Conservation (phyloP, 2,329 filamentous ascomycete species). For the Cladophialophora bantiana region DNA sequence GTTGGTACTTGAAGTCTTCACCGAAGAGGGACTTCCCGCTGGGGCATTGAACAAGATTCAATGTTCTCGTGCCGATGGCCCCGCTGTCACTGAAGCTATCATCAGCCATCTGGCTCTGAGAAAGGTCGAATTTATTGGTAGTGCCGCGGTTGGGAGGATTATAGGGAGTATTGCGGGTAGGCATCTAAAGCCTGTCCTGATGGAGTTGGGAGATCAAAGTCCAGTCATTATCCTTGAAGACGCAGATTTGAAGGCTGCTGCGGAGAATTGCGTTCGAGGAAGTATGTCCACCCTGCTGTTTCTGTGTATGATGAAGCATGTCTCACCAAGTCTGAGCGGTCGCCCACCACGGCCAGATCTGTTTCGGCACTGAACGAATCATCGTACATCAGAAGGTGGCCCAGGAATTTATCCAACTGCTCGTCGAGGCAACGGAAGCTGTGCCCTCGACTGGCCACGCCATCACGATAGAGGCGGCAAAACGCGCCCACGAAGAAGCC, state of each 20-base stretch:
- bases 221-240: conserved; percentile 84
- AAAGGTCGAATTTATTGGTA: conserved; percentile 88
- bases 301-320: not conserved
- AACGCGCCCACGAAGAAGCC: conserved; percentile 77
- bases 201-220: conserved; percentile 92
- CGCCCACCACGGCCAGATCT: conserved; percentile 95
- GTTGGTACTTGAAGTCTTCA: conserved; percentile 76
- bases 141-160: conserved; percentile 80
- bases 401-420: conserved; percentile 78
- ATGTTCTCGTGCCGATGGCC: conserved; percentile 70
- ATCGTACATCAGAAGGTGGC: conserved; percentile 86
- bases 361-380: conserved; percentile 86
- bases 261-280: conserved; percentile 69
- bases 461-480: conserved; percentile 84
- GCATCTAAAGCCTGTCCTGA: conserved; percentile 79
- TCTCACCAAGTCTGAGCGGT: conserved; percentile 65
- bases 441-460: conserved; percentile 77
- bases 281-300: conserved; percentile 5
- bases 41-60: conserved; percentile 90
- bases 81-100: conserved; percentile 77
- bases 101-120: conserved; percentile 72
- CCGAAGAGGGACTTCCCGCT: conserved; percentile 76
- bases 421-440: conserved; percentile 82
- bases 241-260: conserved; percentile 66
- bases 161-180: conserved; percentile 82